Percentiles rank a stretch among this genome's conserved stretches.
These are phyloP conservation scores for Neurospora sp. DNA, from an alignment of 2,329 filamentous ascomycete genomes.

Conservation along the genomic window DNA sequence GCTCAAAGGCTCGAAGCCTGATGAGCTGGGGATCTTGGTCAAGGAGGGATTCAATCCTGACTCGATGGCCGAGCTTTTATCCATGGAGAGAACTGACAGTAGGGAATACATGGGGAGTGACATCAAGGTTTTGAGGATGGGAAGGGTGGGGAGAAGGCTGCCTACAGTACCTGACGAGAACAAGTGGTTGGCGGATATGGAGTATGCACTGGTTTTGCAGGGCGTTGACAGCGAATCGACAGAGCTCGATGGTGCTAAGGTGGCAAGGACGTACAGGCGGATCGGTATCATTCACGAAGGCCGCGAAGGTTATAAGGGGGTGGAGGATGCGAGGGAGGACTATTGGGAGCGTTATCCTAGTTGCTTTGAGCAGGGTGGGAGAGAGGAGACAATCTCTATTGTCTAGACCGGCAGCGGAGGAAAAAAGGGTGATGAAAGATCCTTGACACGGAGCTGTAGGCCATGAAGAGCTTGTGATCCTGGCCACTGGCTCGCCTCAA, in stretches of 20 bases:
- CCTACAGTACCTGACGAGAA: neutral
- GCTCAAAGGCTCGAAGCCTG: neutral
- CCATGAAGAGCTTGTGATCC: neutral
- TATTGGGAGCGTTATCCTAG: neutral
- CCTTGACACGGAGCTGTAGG: neutral
- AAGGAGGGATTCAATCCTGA: neutral
- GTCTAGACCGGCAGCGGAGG: neutral
- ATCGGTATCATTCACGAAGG: neutral
- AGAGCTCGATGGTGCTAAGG: neutral
- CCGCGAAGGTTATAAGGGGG: neutral
- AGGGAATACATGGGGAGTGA: neutral
- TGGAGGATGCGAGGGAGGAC: neutral
- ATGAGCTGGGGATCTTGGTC: neutral
- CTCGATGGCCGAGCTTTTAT: neutral
- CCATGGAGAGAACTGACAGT: neutral
- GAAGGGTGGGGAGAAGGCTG: neutral
- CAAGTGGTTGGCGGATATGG: neutral
- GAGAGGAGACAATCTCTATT: neutral
- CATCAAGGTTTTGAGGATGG: neutral
- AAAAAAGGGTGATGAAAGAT: neutral
- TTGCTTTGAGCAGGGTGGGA: neutral
- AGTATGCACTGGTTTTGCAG: neutral
- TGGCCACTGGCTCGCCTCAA: neutral
- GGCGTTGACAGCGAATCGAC: neutral
- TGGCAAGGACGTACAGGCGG: neutral